Base-by-base conservation (phyloP, 2,329 filamentous ascomycete genomes). In the Paecilomyces formosus region DNA sequence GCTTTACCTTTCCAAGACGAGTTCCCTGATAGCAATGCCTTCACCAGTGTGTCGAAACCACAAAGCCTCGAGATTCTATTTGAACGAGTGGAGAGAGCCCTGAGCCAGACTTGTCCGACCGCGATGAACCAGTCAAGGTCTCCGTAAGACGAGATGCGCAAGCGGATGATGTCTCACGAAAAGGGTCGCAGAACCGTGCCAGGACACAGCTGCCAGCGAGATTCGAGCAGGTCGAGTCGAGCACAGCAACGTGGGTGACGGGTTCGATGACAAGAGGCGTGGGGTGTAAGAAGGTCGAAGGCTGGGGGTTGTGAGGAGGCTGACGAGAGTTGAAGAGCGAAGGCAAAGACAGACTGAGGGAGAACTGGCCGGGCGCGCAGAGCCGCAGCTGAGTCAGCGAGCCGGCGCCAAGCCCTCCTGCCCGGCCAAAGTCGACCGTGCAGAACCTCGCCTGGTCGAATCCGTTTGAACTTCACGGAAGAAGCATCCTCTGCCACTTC, bases 51-150 rank as follows among this genome's bases (percentile, higher is more conserved):
- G 52, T 26, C 51, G 56, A 57, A 58, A 60, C 61, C 63, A 66
- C 62, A 56, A 68, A 66, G 60, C 63, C 65, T 71, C 67, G 59
- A 63, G 15, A 56, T 55, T 39, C 52, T 55, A 56, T 26, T 26
- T 26, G 24, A 45, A 45, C 35, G 35, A 45, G n/a, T 12, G 24
- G 33, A 30, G n/a, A 35, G n/a, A 54, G 50, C 22, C 28, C 58
- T n/a, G 63, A 64, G 63, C 62, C 62, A 63, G 61, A 66, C 67
- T 67, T 70, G 67, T 68, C 70, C 66, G 70, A 72, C 70, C 69
- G 67, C 66, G 64, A 68, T 68, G 65, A 74, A 74, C 71, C 72
- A 73, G 69, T 71, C 64, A 72, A 74, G 72, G 71, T 72, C 70
- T 73, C 71, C 69, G 68, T 67, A 67, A 72, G 64, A 64, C 57